Evolutionary conservation across 2,329 filamentous ascomycete genomes (phyloP), one percentile per base, ranked within the genome.

Genomic region (Penicillium sp.): DNA sequence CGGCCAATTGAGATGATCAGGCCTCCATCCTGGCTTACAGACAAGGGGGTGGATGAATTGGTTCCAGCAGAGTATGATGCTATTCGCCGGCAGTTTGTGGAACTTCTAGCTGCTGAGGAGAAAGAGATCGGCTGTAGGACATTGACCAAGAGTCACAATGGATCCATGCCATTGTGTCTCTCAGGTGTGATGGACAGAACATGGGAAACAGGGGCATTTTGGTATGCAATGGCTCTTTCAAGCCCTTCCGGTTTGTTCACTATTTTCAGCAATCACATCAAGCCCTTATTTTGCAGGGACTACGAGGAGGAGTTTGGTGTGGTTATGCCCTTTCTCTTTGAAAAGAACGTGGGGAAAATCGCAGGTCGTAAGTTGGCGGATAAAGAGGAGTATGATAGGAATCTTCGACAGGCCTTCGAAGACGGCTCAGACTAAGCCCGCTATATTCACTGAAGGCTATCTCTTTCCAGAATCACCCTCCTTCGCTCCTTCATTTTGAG

Each of bases 21-120:
- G 9, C 45, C 57, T 33, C 59, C 58, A 5, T 48, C 43, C 20
- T 63, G 56, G 59, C 33, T 64, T 4, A 51, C 57, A 18, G 43
- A 42, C 14, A 31, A 43, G 13, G 30, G 38, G 14, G 39, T 56
- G 9, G 48, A 54, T 44, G n/a, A 34, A 10, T 25, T 34, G 23
- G 32, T 25, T 8, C 3, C 14, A 6, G 20, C 7, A 14, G 20
- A 25, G 11, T 17, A 34, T 26, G 25, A 27, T n/a, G 14, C 11
- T n/a, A 9, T 27, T 27, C 25, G 25, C 10, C 11, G 14, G 11
- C 10, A 27, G 14, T n/a, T 27, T 6, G 11, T 27, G 11, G 11
- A 9, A n/a, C 11, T 27, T 13, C 11, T 27, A n/a, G 11, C 11
- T 6, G 14, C 11, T 13, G 25, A 27, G 14, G 25, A 27, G 25